phyloP scores from a whole-genome alignment of 2,329 filamentous ascomycete species.

The Aspergillus chevalieri region DNA sequence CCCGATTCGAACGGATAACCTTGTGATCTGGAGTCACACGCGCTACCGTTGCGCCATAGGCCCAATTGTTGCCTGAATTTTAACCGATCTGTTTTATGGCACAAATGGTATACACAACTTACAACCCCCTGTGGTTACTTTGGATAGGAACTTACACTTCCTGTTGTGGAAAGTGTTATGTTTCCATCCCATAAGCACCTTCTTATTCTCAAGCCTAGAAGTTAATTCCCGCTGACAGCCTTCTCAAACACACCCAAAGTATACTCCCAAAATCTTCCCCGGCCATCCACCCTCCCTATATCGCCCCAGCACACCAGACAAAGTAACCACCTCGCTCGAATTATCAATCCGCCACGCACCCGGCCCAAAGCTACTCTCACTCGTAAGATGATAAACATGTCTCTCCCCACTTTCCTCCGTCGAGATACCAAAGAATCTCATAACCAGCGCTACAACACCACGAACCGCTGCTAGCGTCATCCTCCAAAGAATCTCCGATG shows the following conservation, averaged over 20 bases:
- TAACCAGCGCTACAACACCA: neutral
- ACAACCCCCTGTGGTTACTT: too few species aligned
- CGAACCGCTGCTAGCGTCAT: neutral
- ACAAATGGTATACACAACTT: too few species aligned
- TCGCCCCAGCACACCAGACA: too few species aligned
- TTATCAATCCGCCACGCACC: neutral
- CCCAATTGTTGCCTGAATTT: neutral
- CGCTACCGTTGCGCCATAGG: conserved; percentile 1
- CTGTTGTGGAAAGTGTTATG: too few species aligned
- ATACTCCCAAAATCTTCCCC: too few species aligned
- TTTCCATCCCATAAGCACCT: too few species aligned
- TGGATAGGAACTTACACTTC: too few species aligned
- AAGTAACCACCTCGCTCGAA: neutral
- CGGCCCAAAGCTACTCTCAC: neutral
- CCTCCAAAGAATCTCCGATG: neutral
- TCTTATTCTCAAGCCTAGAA: too few species aligned
- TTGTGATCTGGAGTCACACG: conserved; percentile 1
- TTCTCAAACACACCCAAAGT: too few species aligned
- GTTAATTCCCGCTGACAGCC: too few species aligned
- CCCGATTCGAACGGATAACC: neutral
- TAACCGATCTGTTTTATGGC: too few species aligned
- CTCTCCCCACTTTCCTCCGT: neutral
- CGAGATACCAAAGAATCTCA: neutral
- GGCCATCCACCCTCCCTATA: too few species aligned
- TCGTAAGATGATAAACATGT: neutral